A percentile compares a stretch with the other conserved stretches of the same genome.
These are phyloP conservation scores for Cardamine resedifolia DNA, from an alignment of 345 rosid species.

Conservation along the genomic window DNA sequence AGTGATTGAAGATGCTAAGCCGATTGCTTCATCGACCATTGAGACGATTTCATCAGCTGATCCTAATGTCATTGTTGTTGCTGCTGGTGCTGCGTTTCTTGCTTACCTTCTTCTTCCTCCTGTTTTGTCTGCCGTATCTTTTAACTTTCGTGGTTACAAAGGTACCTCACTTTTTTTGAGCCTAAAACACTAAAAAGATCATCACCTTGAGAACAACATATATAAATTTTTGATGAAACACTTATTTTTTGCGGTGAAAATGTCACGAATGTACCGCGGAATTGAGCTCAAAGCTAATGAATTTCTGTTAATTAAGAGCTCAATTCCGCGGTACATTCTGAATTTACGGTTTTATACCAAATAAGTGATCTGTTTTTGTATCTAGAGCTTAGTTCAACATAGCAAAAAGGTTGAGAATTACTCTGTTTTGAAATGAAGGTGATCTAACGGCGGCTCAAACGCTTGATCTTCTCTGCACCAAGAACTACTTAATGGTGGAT, in stretches of 20 bases:
- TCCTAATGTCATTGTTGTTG: slow-evolving; percentile 66
- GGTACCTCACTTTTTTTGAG: slow-evolving; percentile 40
- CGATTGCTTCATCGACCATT: slow-evolving; percentile 76
- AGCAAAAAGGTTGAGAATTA: background rate
- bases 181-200: background rate
- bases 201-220: slow-evolving; percentile 7
- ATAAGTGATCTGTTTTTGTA: background rate
- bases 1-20: slow-evolving; percentile 70
- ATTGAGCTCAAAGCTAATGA: background rate
- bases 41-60: slow-evolving; percentile 73
- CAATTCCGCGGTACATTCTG: background rate
- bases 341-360: background rate
- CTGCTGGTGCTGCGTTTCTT: slow-evolving; percentile 65
- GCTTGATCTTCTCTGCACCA: slow-evolving; percentile 62
- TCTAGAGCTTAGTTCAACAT: background rate
- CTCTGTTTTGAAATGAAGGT: slow-evolving; percentile 43
- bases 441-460: slow-evolving; percentile 84
- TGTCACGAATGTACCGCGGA: background rate
- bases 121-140: slow-evolving; percentile 71
- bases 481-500: slow-evolving; percentile 67
- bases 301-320: background rate
- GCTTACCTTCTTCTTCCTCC: slow-evolving; percentile 78
- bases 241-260: background rate
- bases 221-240: background rate
- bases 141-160: slow-evolving; percentile 80